Evolutionary conservation across 2,329 filamentous ascomycete species (phyloP), one percentile per base, ranked within the genome.

Genomic region (Ascochyta fabae): DNA sequence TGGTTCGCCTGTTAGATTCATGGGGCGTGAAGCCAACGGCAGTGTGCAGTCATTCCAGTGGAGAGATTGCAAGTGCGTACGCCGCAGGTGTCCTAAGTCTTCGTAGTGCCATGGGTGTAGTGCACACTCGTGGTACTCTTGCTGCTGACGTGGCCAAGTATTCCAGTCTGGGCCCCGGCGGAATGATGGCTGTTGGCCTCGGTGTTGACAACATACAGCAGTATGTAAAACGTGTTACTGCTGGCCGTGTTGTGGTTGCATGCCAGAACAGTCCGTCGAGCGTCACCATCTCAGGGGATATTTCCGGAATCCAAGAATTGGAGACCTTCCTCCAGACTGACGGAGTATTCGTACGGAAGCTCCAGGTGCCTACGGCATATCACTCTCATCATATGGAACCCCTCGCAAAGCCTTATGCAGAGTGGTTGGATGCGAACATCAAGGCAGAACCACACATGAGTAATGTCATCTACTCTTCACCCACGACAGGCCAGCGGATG

Each of bases 281-380:
- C 42, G 61, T 79, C 1, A 82, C 80, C 0, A 45, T 81, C 0
- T 79, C 78, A 10, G 80, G 80, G 1, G 75, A 80, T 51, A 39
- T 44, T 0, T 65, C 71, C 53, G 75, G 72, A 3, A 71, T 81
- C 9, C 58, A 71, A 0, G 68, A 74, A 45, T 48, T 73, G 1
- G 66, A 72, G n/a, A 53, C 62, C 0, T 53, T 62, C 0, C 55
- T 81, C 0, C 61, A 76, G 4, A 68, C 71, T 3, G 64, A 75
- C n/a, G 61, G 69, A 6, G 69, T 70, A 4, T 81, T 80, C 51
- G 69, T 66, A 5, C 66, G 77, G 1, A 53, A 65, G 23, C 72
- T 82, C 2, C 69, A 73, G 50, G 78, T 80, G 0, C 74, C 77
- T 22, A 69, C 62, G 6, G 80, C 79, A 0, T 82, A 81, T 47